phyloP scores from a whole-genome alignment of 257 asterid genomes.

The Solanum habrochaites region DNA sequence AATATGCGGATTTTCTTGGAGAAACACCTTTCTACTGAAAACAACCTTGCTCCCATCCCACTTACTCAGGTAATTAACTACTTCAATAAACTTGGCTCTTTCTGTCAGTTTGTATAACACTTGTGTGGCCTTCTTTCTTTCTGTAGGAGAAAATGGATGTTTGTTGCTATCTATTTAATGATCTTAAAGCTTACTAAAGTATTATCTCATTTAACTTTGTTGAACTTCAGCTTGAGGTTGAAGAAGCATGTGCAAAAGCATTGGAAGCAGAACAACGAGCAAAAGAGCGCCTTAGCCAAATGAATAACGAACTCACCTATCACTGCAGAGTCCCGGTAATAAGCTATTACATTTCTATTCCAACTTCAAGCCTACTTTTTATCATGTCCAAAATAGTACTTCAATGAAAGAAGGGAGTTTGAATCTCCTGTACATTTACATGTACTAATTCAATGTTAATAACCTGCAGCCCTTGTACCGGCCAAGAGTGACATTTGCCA shows the following conservation, averaged over 20 bases:
- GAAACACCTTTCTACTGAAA: conserved; percentile 13
- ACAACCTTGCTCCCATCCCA: conserved; percentile 11
- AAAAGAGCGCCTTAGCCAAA: conserved; percentile 38
- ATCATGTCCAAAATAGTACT: not conserved
- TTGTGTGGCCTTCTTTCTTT: not conserved
- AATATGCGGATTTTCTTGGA: conserved; percentile 44
- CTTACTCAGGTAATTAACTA: conserved; percentile 24
- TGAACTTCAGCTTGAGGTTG: conserved; percentile 21
- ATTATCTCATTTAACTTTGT: not conserved
- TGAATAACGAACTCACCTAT: conserved; percentile 44
- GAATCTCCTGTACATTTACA: not conserved
- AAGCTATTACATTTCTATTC: not conserved
- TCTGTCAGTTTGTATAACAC: not conserved
- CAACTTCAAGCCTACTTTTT: not conserved
- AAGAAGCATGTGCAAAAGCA: conserved; percentile 42
- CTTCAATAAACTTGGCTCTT: not conserved
- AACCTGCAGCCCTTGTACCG: conserved; percentile 34
- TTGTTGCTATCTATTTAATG: not conserved
- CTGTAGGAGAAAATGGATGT: not conserved
- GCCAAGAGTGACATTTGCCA: conserved; percentile 53
- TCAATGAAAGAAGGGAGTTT: not conserved
- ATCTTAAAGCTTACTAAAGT: not conserved
- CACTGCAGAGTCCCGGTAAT: conserved; percentile 67
- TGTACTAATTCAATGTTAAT: not conserved
- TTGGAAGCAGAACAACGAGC: conserved; percentile 44